Percentiles rank a stretch among this genome's conserved stretches.
Evolutionary conservation across 176 grass and related monocot genomes (phyloP).

Genomic region (Thalia dealbata): DNA sequence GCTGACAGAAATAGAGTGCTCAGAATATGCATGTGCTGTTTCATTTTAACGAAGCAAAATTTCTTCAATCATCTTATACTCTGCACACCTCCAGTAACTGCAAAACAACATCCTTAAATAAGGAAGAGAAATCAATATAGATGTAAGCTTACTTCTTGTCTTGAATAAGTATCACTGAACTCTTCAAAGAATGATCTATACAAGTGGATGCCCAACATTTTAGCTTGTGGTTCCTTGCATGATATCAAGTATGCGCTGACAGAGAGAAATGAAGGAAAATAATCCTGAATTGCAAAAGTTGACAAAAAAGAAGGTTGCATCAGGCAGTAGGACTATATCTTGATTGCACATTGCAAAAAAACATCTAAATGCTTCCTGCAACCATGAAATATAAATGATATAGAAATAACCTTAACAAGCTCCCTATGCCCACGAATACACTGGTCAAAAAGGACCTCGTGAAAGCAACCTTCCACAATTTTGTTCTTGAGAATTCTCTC

Average conservation of each 20-base stretch:
- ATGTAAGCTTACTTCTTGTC: conserved; percentile 47
- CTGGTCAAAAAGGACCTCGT: conserved; percentile 62
- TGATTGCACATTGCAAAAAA: background rate
- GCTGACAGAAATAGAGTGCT: conserved; percentile 16
- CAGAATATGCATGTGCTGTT: conserved; percentile 8
- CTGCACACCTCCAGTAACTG: too few species aligned
- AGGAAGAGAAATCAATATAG: conserved; percentile 5
- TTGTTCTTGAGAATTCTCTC: conserved; percentile 79
- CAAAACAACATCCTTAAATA: too few species aligned
- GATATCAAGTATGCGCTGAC: conserved; percentile 60
- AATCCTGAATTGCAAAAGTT: conserved; percentile 29
- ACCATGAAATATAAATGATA: background rate
- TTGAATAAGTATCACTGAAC: conserved; percentile 68
- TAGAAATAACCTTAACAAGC: conserved; percentile 62
- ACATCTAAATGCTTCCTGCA: background rate
- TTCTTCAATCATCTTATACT: background rate
- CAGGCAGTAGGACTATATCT: conserved; percentile 1
- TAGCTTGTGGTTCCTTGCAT: conserved; percentile 83
- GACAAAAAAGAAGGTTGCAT: background rate
- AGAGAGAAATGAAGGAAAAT: conserved; percentile 42
- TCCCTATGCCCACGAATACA: conserved; percentile 66
- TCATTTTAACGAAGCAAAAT: background rate
- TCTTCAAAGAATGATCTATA: conserved; percentile 74
- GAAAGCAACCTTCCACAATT: conserved; percentile 48
- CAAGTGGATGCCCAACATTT: conserved; percentile 61